Evolutionary conservation across 2,329 filamentous ascomycete species (phyloP), one percentile per base, ranked within the genome.

Genomic region (Ophiostoma piceae): DNA sequence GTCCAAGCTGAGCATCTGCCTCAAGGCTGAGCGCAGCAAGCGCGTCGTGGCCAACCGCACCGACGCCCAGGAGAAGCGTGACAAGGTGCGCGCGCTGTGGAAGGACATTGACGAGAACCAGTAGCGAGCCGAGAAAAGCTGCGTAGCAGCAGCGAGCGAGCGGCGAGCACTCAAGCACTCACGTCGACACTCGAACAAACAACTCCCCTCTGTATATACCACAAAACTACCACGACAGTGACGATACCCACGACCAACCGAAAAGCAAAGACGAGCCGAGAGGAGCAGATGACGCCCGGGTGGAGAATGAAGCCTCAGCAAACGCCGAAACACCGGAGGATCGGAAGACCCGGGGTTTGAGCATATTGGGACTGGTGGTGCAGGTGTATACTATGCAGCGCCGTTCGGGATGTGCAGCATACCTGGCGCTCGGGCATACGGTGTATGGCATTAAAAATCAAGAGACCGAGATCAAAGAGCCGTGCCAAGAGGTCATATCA

Each of bases 1-100:
- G 80, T 84, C 87, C 60, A 84, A 92, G 71, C 91, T 99, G 75
- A 95, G 92, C 80, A 85, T 87, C 77, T 99, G 95, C 78, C 85
- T 99, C 68, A 88, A 91, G 73, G 88, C 85, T 51, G 92, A 97
- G 79, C 87, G 95, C 76, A 81, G 89, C 68, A 92, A 93, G 79
- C 88, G 90, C 70, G 94, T 94, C 68, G 87, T 86, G 74, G 82
- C 84, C 75, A 98, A 99, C 78, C 87, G 92, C 75, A 85, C 91
- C 78, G 78, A 83, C 74, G 85, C 92, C 73, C 86, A 87, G 79
- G 80, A 85, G 79, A 90, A 94, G 83, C 84, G 90, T 77, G 85
- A 89, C 74, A 86, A 88, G 77, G 88, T 97, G 75, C 87, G 92
- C 82, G 86, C 88, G 78, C 87, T 86, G 74, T 98, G 90, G 92